These are phyloP conservation scores for Niebla homalea DNA, from an alignment of 495 filamentous ascomycete genomes.

Conservation along the genomic window DNA sequence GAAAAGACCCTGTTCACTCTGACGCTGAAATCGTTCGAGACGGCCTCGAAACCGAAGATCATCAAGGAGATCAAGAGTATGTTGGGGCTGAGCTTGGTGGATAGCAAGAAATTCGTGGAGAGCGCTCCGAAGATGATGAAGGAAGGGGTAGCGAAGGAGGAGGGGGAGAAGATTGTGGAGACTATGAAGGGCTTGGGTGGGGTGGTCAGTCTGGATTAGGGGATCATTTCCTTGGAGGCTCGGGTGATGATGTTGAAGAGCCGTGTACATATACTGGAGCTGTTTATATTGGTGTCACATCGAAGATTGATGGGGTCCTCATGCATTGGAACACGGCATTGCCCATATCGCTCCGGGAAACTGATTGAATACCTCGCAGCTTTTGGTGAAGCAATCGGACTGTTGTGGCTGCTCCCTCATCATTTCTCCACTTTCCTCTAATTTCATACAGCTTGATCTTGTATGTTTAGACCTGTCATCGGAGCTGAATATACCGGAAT, in stretches of 20 bases:
- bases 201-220: slow-evolving; percentile 78
- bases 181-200: slow-evolving; percentile 85
- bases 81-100: slow-evolving; percentile 88
- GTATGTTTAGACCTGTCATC: too few relatives aligned
- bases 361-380: too few relatives aligned
- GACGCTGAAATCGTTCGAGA: slow-evolving; percentile 80
- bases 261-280: neutral
- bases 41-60: slow-evolving; percentile 84
- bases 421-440: too few relatives aligned
- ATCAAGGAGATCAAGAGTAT: slow-evolving; percentile 99
- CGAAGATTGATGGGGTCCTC: too few relatives aligned
- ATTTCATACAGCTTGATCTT: too few relatives aligned
- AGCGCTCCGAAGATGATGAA: slow-evolving; percentile 95
- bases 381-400: too few relatives aligned
- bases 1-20: slow-evolving; percentile 98
- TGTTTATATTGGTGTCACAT: too few relatives aligned
- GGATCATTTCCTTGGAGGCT: neutral
- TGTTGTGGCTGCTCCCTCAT: too few relatives aligned
- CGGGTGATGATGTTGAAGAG: neutral
- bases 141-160: slow-evolving; percentile 95
- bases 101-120: slow-evolving; percentile 99
- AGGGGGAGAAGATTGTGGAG: slow-evolving; percentile 95
- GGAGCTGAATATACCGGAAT: too few relatives aligned
- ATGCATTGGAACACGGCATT: too few relatives aligned
- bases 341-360: too few relatives aligned